Evolutionary conservation across 2,329 filamentous ascomycete species (phyloP).

Genomic region (Cladosporium sp.): DNA sequence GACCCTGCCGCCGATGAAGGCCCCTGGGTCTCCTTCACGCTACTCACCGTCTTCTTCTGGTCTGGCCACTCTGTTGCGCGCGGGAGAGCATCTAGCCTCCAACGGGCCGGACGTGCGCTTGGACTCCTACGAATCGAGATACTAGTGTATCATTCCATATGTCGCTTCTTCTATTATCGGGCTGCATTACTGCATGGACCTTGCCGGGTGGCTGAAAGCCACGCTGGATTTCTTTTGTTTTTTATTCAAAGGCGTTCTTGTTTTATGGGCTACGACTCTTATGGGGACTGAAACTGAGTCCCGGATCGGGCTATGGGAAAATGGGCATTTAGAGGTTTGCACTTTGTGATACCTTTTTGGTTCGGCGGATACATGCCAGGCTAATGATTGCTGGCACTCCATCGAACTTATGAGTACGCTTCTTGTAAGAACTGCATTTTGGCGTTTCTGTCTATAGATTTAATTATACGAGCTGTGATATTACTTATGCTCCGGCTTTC

Average conservation of each 20-base stretch:
- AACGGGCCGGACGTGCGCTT: background rate
- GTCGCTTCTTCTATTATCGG: background rate
- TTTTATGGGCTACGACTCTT: background rate
- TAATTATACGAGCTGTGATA: background rate
- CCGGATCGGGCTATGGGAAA: background rate
- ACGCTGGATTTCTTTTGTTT: background rate
- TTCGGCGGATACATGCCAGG: background rate
- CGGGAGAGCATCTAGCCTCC: constrained; percentile 14
- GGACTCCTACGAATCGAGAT: background rate
- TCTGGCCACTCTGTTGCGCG: constrained; percentile 12
- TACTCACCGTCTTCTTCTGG: constrained; percentile 4
- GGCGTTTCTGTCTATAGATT: constrained; percentile 1
- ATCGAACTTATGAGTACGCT: background rate
- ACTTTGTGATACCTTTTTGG: background rate
- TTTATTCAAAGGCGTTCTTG: background rate
- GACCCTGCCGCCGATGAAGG: constrained; percentile 8
- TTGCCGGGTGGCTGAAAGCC: background rate
- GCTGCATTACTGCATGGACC: background rate
- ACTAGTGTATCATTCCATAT: background rate
- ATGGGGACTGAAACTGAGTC: background rate
- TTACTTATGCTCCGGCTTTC: constrained; percentile 43
- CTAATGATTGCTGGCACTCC: background rate
- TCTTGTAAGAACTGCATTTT: background rate
- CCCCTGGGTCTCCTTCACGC: background rate
- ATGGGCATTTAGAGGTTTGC: background rate